Evolutionary conservation across 345 rosid genomes (phyloP).

Genomic region (Gossypium arboreum): DNA sequence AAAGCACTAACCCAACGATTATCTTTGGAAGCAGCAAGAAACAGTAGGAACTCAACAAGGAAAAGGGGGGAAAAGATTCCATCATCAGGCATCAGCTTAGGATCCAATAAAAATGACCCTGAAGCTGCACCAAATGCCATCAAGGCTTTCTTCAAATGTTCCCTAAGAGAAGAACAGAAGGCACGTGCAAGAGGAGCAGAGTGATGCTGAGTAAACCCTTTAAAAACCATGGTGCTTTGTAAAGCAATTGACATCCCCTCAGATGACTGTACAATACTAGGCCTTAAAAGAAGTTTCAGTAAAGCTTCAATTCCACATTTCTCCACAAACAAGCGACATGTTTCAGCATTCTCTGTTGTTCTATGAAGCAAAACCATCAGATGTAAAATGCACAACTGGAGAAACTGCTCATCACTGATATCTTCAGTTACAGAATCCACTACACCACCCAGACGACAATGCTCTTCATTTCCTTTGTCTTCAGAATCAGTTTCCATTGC

Average conservation of each 20-base stretch:
- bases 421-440: constrained; percentile 43
- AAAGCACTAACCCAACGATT: constrained; percentile 92
- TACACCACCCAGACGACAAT: constrained; percentile 42
- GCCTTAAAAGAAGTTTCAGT: constrained; percentile 75
- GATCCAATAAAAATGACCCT: constrained; percentile 74
- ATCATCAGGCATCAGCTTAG: constrained; percentile 44
- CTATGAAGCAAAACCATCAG: constrained; percentile 91
- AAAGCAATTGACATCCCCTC: constrained; percentile 95
- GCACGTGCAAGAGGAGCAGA: constrained; percentile 84
- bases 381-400: constrained; percentile 85
- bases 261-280: constrained; percentile 86
- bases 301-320: constrained; percentile 92
- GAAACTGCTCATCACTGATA: constrained; percentile 71
- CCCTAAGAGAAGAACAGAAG: constrained; percentile 77
- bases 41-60: constrained; percentile 85
- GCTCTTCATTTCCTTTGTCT: constrained; percentile 47
- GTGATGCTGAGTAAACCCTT: constrained; percentile 93
- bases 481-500: constrained; percentile 92
- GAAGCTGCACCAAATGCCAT: constrained; percentile 46
- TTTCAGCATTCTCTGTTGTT: constrained; percentile 82
- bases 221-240: constrained; percentile 95
- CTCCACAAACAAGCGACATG: constrained; percentile 88
- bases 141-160: constrained; percentile 69
- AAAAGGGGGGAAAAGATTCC: constrained; percentile 75
- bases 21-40: constrained; percentile 91